Evolutionary conservation across 2,329 filamentous ascomycete species (phyloP).

Genomic region (Basipetospora chlamydospora): DNA sequence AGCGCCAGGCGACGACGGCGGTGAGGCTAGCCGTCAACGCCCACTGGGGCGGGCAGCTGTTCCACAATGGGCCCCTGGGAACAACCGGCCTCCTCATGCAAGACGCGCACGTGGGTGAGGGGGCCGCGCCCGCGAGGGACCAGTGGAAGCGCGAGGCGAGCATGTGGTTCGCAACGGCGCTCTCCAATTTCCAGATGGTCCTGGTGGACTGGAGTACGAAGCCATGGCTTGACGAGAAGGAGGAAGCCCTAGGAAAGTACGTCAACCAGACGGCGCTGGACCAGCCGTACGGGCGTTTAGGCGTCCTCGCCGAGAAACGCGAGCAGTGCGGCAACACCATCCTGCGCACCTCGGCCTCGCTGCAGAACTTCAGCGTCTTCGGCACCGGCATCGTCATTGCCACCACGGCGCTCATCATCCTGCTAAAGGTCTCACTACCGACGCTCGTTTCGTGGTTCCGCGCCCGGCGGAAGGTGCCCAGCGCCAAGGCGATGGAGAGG

Average conservation of each 20-base stretch:
- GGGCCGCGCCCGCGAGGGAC: neutral
- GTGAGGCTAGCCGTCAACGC: neutral
- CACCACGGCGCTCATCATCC: neutral
- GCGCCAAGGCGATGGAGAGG: neutral
- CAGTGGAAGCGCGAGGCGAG: neutral
- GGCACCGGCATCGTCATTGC: neutral
- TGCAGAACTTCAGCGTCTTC: constrained; percentile 1
- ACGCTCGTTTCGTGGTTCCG: neutral
- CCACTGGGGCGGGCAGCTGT: neutral
- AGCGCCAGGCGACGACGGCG: neutral
- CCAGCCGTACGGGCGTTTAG: neutral
- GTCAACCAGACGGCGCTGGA: constrained; percentile 1
- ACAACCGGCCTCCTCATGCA: neutral
- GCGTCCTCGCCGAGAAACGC: neutral
- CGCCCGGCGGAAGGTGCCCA: neutral
- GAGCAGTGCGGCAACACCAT: neutral
- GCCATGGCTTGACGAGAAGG: neutral
- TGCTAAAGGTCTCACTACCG: neutral
- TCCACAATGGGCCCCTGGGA: neutral
- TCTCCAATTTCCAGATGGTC: neutral
- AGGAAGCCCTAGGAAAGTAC: neutral
- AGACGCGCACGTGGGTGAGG: neutral
- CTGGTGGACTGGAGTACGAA: neutral
- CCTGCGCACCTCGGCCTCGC: neutral
- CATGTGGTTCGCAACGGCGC: neutral